Evolutionary conservation across 2,329 filamentous ascomycete species (phyloP).

Genomic region (Penicillium expansum): DNA sequence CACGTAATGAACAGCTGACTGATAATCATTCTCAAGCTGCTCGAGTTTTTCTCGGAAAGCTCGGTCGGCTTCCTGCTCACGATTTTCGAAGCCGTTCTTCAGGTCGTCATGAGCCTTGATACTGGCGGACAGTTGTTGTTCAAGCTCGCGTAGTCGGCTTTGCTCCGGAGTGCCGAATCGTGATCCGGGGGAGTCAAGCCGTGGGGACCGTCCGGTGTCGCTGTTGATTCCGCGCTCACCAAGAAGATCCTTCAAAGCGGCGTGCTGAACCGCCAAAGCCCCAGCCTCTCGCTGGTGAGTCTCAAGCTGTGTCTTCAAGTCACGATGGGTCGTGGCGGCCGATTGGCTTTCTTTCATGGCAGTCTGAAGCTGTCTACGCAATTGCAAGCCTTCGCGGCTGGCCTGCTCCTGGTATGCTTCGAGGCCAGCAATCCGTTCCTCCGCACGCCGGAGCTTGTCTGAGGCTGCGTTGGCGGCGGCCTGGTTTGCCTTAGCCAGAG

Average conservation of each 20-base stretch:
- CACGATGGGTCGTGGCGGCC: constrained; percentile 75
- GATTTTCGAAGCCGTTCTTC: constrained; percentile 70
- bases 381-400: constrained; percentile 84
- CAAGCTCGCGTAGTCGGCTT: constrained; percentile 75
- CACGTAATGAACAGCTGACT: constrained; percentile 96
- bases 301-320: constrained; percentile 77
- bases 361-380: constrained; percentile 84
- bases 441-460: constrained; percentile 84
- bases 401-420: constrained; percentile 98
- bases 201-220: constrained; percentile 65
- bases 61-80: constrained; percentile 81
- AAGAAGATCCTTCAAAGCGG: constrained; percentile 87
- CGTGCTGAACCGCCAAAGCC: constrained; percentile 86
- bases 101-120: constrained; percentile 81
- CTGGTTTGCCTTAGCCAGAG: constrained; percentile 82
- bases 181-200: constrained; percentile 69
- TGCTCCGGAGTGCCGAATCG: constrained; percentile 76
- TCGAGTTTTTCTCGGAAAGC: constrained; percentile 89
- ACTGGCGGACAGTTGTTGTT: constrained; percentile 78
- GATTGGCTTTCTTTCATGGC: constrained; percentile 78
- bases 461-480: constrained; percentile 80
- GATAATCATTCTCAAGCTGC: constrained; percentile 94
- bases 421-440: constrained; percentile 93
- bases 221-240: constrained; percentile 83
- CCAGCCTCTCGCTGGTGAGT: constrained; percentile 91